A percentile compares a stretch with the other conserved stretches of the same genome.
Conservation (phyloP, 2,329 filamentous ascomycete species). For the Macroventuria anomochaeta region DNA sequence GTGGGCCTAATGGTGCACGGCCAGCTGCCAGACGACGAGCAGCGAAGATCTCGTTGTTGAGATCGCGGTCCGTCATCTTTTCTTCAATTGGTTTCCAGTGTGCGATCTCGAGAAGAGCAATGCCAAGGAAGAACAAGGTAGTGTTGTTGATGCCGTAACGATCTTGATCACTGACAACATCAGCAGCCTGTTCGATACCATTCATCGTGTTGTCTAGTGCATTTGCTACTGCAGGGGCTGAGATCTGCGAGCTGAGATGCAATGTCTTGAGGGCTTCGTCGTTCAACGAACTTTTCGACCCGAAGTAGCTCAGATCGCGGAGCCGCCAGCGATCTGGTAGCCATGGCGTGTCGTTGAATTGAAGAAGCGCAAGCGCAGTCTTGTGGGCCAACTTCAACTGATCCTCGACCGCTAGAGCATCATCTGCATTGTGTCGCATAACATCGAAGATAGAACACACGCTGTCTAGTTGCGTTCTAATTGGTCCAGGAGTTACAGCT, state of each 20-base stretch:
- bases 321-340: slow-evolving; percentile 28
- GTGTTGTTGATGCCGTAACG: slow-evolving; percentile 33
- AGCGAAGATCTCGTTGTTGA: slow-evolving; percentile 25
- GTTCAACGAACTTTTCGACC: slow-evolving; percentile 8
- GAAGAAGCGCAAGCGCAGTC: slow-evolving; percentile 23
- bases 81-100: slow-evolving; percentile 32
- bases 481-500: no score
- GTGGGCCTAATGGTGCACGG: slow-evolving; percentile 21
- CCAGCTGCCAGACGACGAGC: slow-evolving; percentile 29
- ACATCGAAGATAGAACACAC: slow-evolving; percentile 17
- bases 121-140: slow-evolving; percentile 33
- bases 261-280: slow-evolving; percentile 22
- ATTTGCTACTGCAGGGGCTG: background rate
- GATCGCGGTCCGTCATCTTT: slow-evolving; percentile 24
- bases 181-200: slow-evolving; percentile 15
- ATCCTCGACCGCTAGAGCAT: slow-evolving; percentile 15
- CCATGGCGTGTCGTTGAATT: slow-evolving; percentile 34
- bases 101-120: slow-evolving; percentile 35
- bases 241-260: slow-evolving; percentile 28
- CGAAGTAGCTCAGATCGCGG: slow-evolving; percentile 26
- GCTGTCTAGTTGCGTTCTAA: background rate
- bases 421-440: slow-evolving; percentile 21
- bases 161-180: slow-evolving; percentile 21
- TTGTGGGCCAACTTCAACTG: slow-evolving; percentile 29
- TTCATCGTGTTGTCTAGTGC: slow-evolving; percentile 18